phyloP scores from a whole-genome alignment of 345 rosid genomes.

The Eucalyptus sp. region DNA sequence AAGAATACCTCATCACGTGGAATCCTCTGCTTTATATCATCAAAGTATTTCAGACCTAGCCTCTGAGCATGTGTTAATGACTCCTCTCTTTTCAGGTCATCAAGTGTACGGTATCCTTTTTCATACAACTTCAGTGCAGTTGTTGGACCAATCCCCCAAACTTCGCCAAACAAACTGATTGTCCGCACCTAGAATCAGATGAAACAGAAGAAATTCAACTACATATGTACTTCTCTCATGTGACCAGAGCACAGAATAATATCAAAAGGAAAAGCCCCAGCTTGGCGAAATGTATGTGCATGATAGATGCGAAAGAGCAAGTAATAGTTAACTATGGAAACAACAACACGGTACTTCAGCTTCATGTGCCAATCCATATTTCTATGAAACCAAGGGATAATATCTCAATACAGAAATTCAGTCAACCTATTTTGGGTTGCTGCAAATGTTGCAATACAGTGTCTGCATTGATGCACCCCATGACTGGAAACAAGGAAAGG shows the following conservation, averaged over 20 bases:
- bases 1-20: constrained; percentile 72
- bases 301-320: not conserved
- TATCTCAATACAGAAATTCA: not conserved
- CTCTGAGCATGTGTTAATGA: constrained; percentile 74
- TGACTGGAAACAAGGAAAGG: not conserved
- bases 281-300: not conserved
- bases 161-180: constrained; percentile 79
- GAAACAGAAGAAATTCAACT: not conserved
- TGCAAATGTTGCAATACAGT: not conserved
- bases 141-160: constrained; percentile 97
- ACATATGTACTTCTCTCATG: not conserved
- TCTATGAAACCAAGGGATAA: not conserved
- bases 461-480: not conserved
- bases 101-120: constrained; percentile 73
- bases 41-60: constrained; percentile 85
- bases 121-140: constrained; percentile 89
- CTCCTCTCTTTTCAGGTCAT: constrained; percentile 65
- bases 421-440: not conserved
- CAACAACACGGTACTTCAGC: not conserved
- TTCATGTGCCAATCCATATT: not conserved
- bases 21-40: constrained; percentile 75
- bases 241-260: not conserved
- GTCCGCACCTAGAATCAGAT: constrained; percentile 52
- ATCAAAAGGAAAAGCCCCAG: not conserved
- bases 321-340: not conserved